These are phyloP conservation scores for Curvularia lunata DNA, from an alignment of 2,329 filamentous ascomycete genomes.

Conservation along the genomic window DNA sequence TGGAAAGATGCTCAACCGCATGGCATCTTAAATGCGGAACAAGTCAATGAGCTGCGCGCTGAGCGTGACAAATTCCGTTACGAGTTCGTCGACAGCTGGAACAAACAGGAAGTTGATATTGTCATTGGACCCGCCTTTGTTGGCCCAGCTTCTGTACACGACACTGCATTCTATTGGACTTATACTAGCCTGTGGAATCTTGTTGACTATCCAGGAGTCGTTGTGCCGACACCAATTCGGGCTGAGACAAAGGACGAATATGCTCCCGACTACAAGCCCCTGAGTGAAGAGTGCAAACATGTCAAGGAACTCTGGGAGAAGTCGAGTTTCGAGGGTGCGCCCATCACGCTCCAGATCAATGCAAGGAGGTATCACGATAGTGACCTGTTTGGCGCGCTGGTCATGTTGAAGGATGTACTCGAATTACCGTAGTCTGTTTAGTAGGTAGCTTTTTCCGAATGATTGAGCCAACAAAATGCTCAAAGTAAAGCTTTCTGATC, in stretches of 20 bases:
- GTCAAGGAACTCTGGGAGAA: constrained; percentile 30
- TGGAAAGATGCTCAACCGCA: constrained; percentile 13
- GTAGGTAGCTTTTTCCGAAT: background rate
- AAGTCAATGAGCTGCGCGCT: constrained; percentile 18
- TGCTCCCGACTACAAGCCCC: constrained; percentile 18
- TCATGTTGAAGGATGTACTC: constrained; percentile 23
- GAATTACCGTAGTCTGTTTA: constrained; percentile 13
- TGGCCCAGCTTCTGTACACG: constrained; percentile 28
- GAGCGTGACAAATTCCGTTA: constrained; percentile 23
- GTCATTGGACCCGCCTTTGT: constrained; percentile 30
- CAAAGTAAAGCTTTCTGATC: background rate
- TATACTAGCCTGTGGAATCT: constrained; percentile 30
- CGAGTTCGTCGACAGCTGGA: constrained; percentile 24
- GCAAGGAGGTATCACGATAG: constrained; percentile 32
- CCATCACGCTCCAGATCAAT: constrained; percentile 29
- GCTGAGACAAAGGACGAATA: constrained; percentile 22
- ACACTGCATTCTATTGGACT: constrained; percentile 32
- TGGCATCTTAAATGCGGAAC: constrained; percentile 19
- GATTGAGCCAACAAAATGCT: background rate
- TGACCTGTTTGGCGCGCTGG: constrained; percentile 30
- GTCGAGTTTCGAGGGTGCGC: constrained; percentile 28
- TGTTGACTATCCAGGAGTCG: constrained; percentile 31
- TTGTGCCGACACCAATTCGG: constrained; percentile 27
- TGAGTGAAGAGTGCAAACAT: constrained; percentile 29
- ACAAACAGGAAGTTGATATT: constrained; percentile 29